Percentiles rank a stretch among this genome's conserved stretches.
phyloP scores from a whole-genome alignment of 495 filamentous ascomycete species.

The Penicillium atrosanguineum region DNA sequence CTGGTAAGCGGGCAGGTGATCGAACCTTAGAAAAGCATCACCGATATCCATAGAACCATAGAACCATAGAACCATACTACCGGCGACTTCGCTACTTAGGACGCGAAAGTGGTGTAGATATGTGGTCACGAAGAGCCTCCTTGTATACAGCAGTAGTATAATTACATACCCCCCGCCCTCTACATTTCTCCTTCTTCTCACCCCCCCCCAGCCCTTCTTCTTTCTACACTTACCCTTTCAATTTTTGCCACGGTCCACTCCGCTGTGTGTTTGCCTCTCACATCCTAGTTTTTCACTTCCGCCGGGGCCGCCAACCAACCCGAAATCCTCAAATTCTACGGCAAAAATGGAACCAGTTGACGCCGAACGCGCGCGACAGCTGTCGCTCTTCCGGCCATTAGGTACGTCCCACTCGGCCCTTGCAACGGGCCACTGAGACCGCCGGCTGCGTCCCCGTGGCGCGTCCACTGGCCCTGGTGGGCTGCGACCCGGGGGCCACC shows the following conservation, averaged over 20 bases:
- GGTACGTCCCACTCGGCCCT: slow-evolving; percentile 35
- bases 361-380: slow-evolving; percentile 45
- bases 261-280: slow-evolving; percentile 6
- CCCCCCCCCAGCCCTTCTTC: neutral
- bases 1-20: slow-evolving; percentile 15
- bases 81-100: too few relatives aligned
- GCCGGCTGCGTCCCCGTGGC: slow-evolving; percentile 37
- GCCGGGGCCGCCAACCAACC: slow-evolving; percentile 15
- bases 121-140: neutral
- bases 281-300: slow-evolving; percentile 12
- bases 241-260: slow-evolving; percentile 12
- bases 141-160: slow-evolving; percentile 5
- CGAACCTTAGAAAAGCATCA: neutral
- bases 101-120: neutral
- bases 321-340: slow-evolving; percentile 1
- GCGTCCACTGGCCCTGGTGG: slow-evolving; percentile 34
- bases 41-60: too few relatives aligned
- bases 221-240: neutral
- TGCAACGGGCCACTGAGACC: slow-evolving; percentile 39
- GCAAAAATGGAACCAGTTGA: slow-evolving; percentile 38
- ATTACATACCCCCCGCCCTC: slow-evolving; percentile 8
- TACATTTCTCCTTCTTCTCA: neutral
- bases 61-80: too few relatives aligned
- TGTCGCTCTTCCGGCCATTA: slow-evolving; percentile 49
- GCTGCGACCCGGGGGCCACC: slow-evolving; percentile 4